Evolutionary conservation across 495 filamentous ascomycete genomes (phyloP).

Genomic region (Penicillium bovifimosum): DNA sequence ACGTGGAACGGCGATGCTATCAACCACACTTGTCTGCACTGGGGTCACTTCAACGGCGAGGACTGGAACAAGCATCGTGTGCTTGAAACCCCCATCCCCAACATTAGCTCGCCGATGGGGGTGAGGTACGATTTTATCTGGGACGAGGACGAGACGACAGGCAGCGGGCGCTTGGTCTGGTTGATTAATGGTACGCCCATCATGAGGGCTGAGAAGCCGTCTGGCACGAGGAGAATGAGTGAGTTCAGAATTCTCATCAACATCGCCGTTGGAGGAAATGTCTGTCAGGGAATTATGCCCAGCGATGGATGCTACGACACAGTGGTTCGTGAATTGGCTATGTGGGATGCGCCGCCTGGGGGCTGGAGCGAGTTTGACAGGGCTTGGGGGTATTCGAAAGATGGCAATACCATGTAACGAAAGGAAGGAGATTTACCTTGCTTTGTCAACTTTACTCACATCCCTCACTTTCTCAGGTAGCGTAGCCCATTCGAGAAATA

Average conservation of each 20-base stretch:
- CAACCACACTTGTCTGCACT: slow-evolving; percentile 28
- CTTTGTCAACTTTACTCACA: no score
- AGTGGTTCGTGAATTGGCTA: slow-evolving; percentile 26
- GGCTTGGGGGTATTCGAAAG: slow-evolving; percentile 20
- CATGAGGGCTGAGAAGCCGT: slow-evolving; percentile 26
- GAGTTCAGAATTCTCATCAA: slow-evolving; percentile 29
- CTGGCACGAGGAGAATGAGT: slow-evolving; percentile 27
- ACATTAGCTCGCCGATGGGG: slow-evolving; percentile 20
- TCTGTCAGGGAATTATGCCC: slow-evolving; percentile 27
- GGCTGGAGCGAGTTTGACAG: slow-evolving; percentile 25
- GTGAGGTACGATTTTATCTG: slow-evolving; percentile 28
- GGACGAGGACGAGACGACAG: slow-evolving; percentile 25
- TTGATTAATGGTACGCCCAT: slow-evolving; percentile 24
- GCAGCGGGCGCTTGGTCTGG: slow-evolving; percentile 23
- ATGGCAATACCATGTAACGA: slow-evolving; percentile 26
- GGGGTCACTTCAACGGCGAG: slow-evolving; percentile 25
- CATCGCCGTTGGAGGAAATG: slow-evolving; percentile 28
- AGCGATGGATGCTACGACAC: slow-evolving; percentile 24
- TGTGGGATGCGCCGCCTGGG: slow-evolving; percentile 27
- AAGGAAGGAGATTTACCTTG: slow-evolving; percentile 10
- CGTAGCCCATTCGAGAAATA: no score
- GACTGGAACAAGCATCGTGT: slow-evolving; percentile 30
- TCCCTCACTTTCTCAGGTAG: no score
- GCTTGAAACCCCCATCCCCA: slow-evolving; percentile 24
- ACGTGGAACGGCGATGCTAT: slow-evolving; percentile 26